Evolutionary conservation across 441 rosid genomes (phyloP).

Genomic region (Erysimum cheiri): DNA sequence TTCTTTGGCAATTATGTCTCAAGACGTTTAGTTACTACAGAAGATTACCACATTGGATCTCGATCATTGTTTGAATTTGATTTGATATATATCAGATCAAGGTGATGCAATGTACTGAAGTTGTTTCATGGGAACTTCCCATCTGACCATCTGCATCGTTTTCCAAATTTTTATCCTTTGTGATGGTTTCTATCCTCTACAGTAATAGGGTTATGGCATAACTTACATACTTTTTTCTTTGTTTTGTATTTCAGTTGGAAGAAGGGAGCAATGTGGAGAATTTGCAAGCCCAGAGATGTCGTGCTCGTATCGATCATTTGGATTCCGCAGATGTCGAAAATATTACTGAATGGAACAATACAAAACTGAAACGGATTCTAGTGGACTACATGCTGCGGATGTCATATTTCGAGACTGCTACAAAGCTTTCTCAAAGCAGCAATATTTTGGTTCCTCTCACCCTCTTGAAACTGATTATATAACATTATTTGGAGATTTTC

Average conservation of each 20-base stretch:
- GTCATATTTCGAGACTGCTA: conserved; percentile 81
- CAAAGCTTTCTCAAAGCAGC: conserved; percentile 74
- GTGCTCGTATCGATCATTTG: conserved; percentile 85
- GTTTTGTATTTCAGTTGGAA: conserved; percentile 60
- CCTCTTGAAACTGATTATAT: conserved; percentile 32
- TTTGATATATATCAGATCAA: conserved; percentile 12
- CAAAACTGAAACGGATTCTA: conserved; percentile 77
- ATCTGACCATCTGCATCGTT: conserved; percentile 4
- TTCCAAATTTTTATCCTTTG: not conserved
- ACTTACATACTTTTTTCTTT: conserved; percentile 9
- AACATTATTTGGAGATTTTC: conserved; percentile 7
- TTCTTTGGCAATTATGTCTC: conserved; percentile 3
- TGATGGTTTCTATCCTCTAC: conserved; percentile 2
- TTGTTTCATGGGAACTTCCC: not conserved
- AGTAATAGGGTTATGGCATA: not conserved
- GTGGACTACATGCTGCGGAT: conserved; percentile 93
- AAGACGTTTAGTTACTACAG: not conserved
- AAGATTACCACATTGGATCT: conserved; percentile 3
- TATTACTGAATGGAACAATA: conserved; percentile 72
- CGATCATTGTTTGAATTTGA: conserved; percentile 13
- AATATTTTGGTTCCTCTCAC: conserved; percentile 61
- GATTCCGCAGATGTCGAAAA: conserved; percentile 78
- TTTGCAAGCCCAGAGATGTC: conserved; percentile 83
- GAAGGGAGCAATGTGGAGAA: conserved; percentile 79
- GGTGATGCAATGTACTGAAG: conserved; percentile 1